Evolutionary conservation across 495 filamentous ascomycete species (phyloP).

Genomic region (Penicillium desertorum): DNA sequence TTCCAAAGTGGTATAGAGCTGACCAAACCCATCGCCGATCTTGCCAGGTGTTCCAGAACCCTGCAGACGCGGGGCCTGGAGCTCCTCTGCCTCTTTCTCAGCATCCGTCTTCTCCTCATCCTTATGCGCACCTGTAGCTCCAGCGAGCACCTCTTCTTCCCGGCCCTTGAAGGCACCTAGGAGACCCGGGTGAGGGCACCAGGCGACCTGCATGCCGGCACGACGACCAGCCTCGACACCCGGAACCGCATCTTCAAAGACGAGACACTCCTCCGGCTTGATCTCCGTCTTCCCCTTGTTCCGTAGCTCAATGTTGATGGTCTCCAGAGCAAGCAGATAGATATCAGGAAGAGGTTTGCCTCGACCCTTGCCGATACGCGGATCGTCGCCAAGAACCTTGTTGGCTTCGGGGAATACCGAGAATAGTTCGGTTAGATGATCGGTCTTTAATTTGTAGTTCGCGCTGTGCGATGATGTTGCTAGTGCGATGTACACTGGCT

Average conservation of each 20-base stretch:
- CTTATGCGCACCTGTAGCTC: conserved; percentile 66
- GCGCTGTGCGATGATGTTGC: conserved; percentile 71
- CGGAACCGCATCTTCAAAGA: conserved; percentile 93
- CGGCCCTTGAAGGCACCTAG: conserved; percentile 71
- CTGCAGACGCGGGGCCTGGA: conserved; percentile 45
- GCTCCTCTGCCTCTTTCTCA: conserved; percentile 46
- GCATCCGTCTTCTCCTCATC: conserved; percentile 50
- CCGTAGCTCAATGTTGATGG: conserved; percentile 71
- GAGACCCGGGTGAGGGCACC: conserved; percentile 84
- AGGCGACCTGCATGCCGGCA: conserved; percentile 93
- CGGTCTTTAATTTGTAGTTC: conserved; percentile 80
- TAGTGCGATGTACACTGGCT: conserved; percentile 74
- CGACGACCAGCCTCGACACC: conserved; percentile 88
- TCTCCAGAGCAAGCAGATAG: conserved; percentile 81
- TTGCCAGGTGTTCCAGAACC: conserved; percentile 47
- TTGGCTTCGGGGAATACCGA: conserved; percentile 63
- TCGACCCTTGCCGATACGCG: conserved; percentile 70
- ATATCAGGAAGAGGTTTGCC: conserved; percentile 97
- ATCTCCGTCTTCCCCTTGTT: conserved; percentile 64
- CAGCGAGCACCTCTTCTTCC: conserved; percentile 82
- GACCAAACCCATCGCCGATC: conserved; percentile 72
- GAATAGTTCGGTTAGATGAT: conserved; percentile 73
- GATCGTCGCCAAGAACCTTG: conserved; percentile 83
- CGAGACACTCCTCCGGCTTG: conserved; percentile 81
- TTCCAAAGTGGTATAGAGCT: conserved; percentile 59